Evolutionary conservation across 1,284 basidiomycete species (phyloP).

Genomic region (Tilletiaria anomala): DNA sequence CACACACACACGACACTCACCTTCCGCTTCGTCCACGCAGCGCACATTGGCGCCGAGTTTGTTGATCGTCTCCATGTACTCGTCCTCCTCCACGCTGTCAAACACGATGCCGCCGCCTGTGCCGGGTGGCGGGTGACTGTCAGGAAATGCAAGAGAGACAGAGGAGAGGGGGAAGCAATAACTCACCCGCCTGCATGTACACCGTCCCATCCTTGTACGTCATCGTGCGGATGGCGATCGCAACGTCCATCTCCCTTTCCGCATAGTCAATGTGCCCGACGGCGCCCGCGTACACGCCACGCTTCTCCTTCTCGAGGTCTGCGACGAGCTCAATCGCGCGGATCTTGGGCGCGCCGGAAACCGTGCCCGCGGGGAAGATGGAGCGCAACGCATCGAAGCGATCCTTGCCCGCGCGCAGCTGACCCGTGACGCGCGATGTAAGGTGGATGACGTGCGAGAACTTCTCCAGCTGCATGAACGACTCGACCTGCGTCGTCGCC

Average conservation of each 20-base stretch:
- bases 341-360: conserved; percentile 98
- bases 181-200: conserved; percentile 84
- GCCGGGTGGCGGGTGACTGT: too few relatives aligned
- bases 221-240: conserved; percentile 98
- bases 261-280: conserved; percentile 96
- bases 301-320: conserved; percentile 69
- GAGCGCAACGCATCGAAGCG: conserved; percentile 98
- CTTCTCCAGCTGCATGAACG: conserved; percentile 83
- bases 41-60: conserved; percentile 76
- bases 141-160: not conserved
- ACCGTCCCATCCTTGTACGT: conserved; percentile 82
- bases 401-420: conserved; percentile 64
- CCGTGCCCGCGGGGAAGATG: conserved; percentile 97
- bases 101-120: conserved; percentile 96
- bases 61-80: conserved; percentile 90
- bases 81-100: conserved; percentile 92
- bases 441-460: conserved; percentile 98
- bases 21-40: conserved; percentile 76
- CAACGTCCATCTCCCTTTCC: conserved; percentile 86
- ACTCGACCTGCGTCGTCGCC: conserved; percentile 85
- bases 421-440: conserved; percentile 85
- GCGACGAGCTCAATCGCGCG: conserved; percentile 90
- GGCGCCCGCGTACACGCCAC: conserved; percentile 92
- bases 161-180: too few relatives aligned
- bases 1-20: conserved; percentile 48